phyloP scores from a whole-genome alignment of 768 basidiomycete genomes.

The Boletus subparvulus region DNA sequence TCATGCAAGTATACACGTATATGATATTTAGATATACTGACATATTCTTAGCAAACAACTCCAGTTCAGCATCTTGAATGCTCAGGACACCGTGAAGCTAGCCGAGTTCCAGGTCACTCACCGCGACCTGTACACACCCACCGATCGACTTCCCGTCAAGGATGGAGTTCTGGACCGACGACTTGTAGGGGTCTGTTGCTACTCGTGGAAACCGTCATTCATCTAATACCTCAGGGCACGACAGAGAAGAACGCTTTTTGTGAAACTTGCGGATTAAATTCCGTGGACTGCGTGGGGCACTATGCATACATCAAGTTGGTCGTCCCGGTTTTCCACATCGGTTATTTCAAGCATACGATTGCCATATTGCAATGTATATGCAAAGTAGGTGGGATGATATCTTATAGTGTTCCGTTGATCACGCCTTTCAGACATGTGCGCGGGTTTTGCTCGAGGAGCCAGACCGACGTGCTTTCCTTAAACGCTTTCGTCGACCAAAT shows the following conservation, averaged over 20 bases:
- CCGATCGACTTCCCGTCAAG: constrained; percentile 80
- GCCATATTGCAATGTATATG: constrained; percentile 93
- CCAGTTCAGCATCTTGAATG: constrained; percentile 91
- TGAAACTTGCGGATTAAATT: constrained; percentile 90
- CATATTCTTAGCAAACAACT: constrained; percentile 73
- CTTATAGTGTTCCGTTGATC: background rate
- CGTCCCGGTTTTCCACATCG: constrained; percentile 97
- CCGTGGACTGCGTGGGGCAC: constrained; percentile 96
- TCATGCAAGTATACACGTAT: constrained; percentile 54
- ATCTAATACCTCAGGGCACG: constrained; percentile 63
- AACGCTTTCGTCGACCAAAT: constrained; percentile 85
- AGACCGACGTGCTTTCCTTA: constrained; percentile 80
- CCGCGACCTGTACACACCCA: constrained; percentile 84
- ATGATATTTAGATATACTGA: constrained; percentile 1
- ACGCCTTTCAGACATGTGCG: constrained; percentile 72
- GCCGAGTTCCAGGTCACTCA: constrained; percentile 96
- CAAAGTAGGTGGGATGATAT: constrained; percentile 56
- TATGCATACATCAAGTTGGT: constrained; percentile 98
- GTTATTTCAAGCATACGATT: constrained; percentile 96
- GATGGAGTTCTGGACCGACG: constrained; percentile 93
- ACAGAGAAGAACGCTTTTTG: constrained; percentile 91
- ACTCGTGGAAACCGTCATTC: background rate
- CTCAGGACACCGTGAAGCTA: constrained; percentile 93
- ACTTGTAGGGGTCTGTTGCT: constrained; percentile 53
- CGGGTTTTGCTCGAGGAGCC: constrained; percentile 86